These are phyloP conservation scores for Lycium barbarum DNA, from an alignment of 257 asterid species.

Conservation along the genomic window DNA sequence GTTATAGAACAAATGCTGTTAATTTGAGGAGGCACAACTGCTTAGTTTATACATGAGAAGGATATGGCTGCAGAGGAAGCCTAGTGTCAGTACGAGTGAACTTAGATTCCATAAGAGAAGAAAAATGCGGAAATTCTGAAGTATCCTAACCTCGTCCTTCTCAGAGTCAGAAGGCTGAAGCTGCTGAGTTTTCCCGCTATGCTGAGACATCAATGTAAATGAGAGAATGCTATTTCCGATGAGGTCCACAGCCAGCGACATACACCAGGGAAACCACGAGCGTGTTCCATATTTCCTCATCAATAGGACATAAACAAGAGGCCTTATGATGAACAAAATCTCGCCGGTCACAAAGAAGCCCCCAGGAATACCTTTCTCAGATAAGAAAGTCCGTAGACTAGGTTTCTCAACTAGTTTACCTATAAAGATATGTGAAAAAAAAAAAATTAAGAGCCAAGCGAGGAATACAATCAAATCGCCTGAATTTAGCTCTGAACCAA, in stretches of 20 bases:
- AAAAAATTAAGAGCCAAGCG: neutral
- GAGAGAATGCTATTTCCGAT: conserved; percentile 72
- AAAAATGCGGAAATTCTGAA: neutral
- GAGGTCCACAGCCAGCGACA: conserved; percentile 75
- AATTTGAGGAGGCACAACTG: neutral
- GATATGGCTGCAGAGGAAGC: too few relatives aligned
- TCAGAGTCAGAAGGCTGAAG: conserved; percentile 59
- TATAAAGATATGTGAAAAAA: neutral
- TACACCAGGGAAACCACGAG: conserved; percentile 91
- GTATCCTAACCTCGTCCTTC: conserved; percentile 72
- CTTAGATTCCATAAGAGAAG: neutral
- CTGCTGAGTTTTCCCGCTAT: conserved; percentile 38
- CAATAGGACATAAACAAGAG: conserved; percentile 80
- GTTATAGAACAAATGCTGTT: neutral
- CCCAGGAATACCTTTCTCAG: conserved; percentile 73
- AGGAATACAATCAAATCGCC: neutral
- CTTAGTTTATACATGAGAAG: too few relatives aligned
- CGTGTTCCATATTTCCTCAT: conserved; percentile 71
- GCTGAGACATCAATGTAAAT: conserved; percentile 39
- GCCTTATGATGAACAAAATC: conserved; percentile 78
- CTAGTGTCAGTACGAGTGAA: conserved; percentile 11
- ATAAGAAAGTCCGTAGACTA: conserved; percentile 61
- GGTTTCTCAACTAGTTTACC: conserved; percentile 45
- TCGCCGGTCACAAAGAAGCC: conserved; percentile 80
- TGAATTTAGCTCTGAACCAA: neutral